Base-by-base conservation (phyloP, 768 basidiomycete genomes). In the Xerocomus spinulosus region DNA sequence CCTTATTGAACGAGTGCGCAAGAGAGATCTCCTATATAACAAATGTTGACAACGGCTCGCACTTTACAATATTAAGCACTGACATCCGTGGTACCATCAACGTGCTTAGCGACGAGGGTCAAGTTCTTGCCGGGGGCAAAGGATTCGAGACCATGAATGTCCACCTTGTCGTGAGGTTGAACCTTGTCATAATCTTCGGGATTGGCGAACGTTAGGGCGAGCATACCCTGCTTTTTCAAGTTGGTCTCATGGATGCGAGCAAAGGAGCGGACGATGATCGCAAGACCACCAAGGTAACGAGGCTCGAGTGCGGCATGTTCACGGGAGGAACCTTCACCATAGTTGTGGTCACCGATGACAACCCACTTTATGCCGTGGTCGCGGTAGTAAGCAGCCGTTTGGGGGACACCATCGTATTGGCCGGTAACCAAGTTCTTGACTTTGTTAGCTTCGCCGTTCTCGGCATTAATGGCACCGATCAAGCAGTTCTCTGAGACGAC, bases 211-310 rank as follows among this genome's bases (percentile, higher is more conserved):
- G 92, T 96, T 58, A 98, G 76, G 3, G 93, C 93, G 53, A 97
- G 89, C 91, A 95, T 93, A 59, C 93, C 93, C 75, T 97, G 94
- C 82, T 97, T 97, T 87, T 98, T 98, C 82, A 93, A 74, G 78
- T 94, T 93, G 65, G 92, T 92, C 75, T 90, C 93, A 72, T 95
- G 94, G 72, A 97, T 97, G 71, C 94, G 92, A 44, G 94, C 94
- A 70, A 97, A 98, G 28, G 90, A 93, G 68, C 92, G 83, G 66
- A 87, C 87, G 70, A 99, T 94, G 75, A 97, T 89, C 24, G 95
- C 95, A 48, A 92, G 78, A 53, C 94, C 95, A 52, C 92, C 93
- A 50, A 96, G 86, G 81, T 81, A 96, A 42, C 93, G 85, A 21
- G 93, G 93, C 71, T 95, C 93, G 46, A 96, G 86, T 21, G 93